These are phyloP conservation scores for Diaporthe eres DNA, from an alignment of 2,329 filamentous ascomycete genomes.

Conservation along the genomic window DNA sequence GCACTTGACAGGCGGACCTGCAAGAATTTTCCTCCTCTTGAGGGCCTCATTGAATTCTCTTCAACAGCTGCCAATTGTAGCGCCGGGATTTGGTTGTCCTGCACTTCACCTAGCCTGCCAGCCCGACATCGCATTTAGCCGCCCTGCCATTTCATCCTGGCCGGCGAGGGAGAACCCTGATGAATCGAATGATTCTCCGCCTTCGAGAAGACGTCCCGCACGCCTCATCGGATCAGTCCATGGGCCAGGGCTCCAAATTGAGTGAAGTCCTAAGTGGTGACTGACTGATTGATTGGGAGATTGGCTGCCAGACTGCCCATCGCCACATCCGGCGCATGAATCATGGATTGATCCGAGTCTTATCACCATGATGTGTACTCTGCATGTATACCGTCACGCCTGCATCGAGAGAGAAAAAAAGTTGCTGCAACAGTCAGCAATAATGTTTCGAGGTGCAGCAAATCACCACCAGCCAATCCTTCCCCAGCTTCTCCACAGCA, in stretches of 20 bases:
- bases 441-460: slow-evolving; percentile 10
- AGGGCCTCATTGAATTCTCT: neutral
- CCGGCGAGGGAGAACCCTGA: slow-evolving; percentile 20
- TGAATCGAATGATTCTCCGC: slow-evolving; percentile 17
- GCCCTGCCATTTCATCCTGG: slow-evolving; percentile 6
- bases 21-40: slow-evolving; percentile 4
- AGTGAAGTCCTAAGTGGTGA: neutral
- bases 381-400: neutral
- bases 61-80: neutral
- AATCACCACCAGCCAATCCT: slow-evolving; percentile 24
- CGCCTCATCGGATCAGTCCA: slow-evolving; percentile 11
- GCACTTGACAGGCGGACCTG: neutral
- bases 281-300: neutral
- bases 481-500: slow-evolving; percentile 32
- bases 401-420: neutral
- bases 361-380: neutral
- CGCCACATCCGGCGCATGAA: slow-evolving; percentile 7
- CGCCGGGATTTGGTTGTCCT: neutral
- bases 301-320: neutral
- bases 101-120: neutral
- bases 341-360: slow-evolving; percentile 1
- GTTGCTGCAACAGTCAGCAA: slow-evolving; percentile 1
- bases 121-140: slow-evolving; percentile 32
- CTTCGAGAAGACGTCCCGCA: slow-evolving; percentile 30
- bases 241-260: neutral